These are phyloP conservation scores for Calonectria multiphialidica DNA, from an alignment of 2,329 filamentous ascomycete species.

Conservation along the genomic window DNA sequence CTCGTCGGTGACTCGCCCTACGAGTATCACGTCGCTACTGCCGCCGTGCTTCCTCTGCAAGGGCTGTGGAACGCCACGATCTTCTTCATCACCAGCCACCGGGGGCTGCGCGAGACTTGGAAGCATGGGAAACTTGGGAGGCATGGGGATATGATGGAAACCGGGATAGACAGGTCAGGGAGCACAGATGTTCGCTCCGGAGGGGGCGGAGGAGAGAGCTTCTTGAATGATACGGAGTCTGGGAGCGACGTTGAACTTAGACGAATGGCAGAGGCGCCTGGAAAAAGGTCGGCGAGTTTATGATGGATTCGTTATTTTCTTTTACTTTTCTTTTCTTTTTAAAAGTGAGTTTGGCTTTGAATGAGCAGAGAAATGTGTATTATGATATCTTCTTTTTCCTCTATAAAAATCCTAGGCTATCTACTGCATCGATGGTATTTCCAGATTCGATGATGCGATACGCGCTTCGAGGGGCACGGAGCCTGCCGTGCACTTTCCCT, in stretches of 20 bases:
- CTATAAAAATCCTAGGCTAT: background rate
- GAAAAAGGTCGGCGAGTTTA: conserved; percentile 41
- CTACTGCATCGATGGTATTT: background rate
- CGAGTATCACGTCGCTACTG: conserved; percentile 76
- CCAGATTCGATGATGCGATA: background rate
- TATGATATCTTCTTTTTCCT: background rate
- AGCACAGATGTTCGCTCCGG: conserved; percentile 21
- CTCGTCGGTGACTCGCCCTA: conserved; percentile 67
- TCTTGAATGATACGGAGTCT: conserved; percentile 47
- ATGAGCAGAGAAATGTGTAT: background rate
- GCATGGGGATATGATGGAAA: conserved; percentile 25
- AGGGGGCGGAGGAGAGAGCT: conserved; percentile 37
- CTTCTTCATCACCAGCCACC: conserved; percentile 76
- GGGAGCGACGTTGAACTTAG: conserved; percentile 51
- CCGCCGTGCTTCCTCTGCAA: conserved; percentile 80
- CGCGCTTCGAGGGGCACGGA: background rate
- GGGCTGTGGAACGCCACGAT: conserved; percentile 86
- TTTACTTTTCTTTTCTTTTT: background rate
- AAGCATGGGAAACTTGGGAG: conserved; percentile 22
- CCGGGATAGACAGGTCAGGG: background rate
- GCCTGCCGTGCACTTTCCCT: background rate
- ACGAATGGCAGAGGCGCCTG: conserved; percentile 40
- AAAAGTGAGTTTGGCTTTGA: background rate
- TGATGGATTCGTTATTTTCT: conserved; percentile 13
- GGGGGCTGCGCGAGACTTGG: conserved; percentile 27